Evolutionary conservation across 169 alveolate species (phyloP), one percentile per base, ranked within the genome.

Genomic region (Pseudocohnilembus persalinus): DNA sequence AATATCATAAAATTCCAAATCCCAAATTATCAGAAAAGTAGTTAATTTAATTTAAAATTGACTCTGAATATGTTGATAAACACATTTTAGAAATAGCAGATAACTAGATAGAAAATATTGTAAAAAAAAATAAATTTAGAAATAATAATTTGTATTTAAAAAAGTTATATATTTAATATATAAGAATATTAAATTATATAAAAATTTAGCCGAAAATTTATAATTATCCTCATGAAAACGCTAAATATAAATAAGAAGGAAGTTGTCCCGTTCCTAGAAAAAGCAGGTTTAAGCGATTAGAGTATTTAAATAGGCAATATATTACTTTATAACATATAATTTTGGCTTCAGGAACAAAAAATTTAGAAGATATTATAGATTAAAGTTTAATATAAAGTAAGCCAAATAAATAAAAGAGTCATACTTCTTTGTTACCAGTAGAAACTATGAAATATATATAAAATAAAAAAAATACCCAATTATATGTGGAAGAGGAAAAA

Each of bases 221-320:
- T 0, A 86, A 86, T 65, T 86, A 68, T 80, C 49, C 83, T 11
- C 90, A 86, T 76, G 80, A 82, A 75, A 86, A 86, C 35, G 80
- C 90, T 0, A 86, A 86, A 82, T 86, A 63, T 75, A 77, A 77
- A 28, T n/a, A 80, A 31, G 86, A 86, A 31, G 20, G 20, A 49
- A 63, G 79, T 49, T 86, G 90, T 76, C 90, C 90, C 25, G 87
- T 86, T 63, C 90, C 90, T n/a, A 74, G 90, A 31, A 86, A 86
- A 33, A 77, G 87, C 27, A 29, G 90, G 31, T 86, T 81, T 32
- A 79, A 74, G 68, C 79, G 80, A 32, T 75, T 86, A 30, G 87
- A 80, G 81, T 80, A 80, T 75, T 35, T 86, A n/a, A 86, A 86
- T 80, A 87, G 90, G 15, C 30, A 79, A 31, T 31, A 74, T 6